A percentile compares a stretch with the other conserved stretches of the same genome.
phyloP scores from a whole-genome alignment of 129 eudicot genomes.

The Flaveria bidentis region DNA sequence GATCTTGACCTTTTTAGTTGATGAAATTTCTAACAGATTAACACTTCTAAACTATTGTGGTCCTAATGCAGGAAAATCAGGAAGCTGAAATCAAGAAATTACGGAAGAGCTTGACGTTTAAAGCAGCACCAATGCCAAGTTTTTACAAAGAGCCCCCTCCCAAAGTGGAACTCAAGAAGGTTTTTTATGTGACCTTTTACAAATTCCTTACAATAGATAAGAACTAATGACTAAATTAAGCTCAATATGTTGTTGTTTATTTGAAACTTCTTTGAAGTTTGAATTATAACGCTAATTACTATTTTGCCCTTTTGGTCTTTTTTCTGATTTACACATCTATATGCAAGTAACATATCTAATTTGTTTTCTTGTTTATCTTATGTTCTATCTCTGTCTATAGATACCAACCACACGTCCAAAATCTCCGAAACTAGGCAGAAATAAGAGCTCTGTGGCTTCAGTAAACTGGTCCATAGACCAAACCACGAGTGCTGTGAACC shows the following conservation, averaged over 20 bases:
- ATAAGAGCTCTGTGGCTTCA: constrained; percentile 31
- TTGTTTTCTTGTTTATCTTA: background rate
- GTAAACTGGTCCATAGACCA: constrained; percentile 25
- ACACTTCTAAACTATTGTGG: constrained; percentile 16
- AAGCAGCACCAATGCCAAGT: constrained; percentile 87
- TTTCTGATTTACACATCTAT: background rate
- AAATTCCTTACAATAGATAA: background rate
- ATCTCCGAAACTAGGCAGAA: constrained; percentile 45
- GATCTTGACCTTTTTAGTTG: constrained; percentile 21
- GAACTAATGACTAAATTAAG: background rate
- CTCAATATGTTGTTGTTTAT: background rate
- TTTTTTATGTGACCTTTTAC: constrained; percentile 4
- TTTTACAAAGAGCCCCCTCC: constrained; percentile 94
- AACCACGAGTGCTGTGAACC: background rate
- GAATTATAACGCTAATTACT: background rate
- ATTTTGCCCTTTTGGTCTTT: constrained; percentile 4
- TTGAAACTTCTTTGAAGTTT: background rate
- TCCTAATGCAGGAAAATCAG: constrained; percentile 69
- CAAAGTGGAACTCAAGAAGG: constrained; percentile 85
- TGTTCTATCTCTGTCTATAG: constrained; percentile 6
- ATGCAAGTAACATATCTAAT: background rate
- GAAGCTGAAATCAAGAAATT: constrained; percentile 76
- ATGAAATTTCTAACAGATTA: background rate
- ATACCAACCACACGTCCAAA: constrained; percentile 38
- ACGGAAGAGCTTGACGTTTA: constrained; percentile 80